Percentiles rank a stretch among this genome's conserved stretches.
These are phyloP conservation scores for Aspergillus cristatus DNA, from an alignment of 495 filamentous ascomycete genomes.

Conservation along the genomic window DNA sequence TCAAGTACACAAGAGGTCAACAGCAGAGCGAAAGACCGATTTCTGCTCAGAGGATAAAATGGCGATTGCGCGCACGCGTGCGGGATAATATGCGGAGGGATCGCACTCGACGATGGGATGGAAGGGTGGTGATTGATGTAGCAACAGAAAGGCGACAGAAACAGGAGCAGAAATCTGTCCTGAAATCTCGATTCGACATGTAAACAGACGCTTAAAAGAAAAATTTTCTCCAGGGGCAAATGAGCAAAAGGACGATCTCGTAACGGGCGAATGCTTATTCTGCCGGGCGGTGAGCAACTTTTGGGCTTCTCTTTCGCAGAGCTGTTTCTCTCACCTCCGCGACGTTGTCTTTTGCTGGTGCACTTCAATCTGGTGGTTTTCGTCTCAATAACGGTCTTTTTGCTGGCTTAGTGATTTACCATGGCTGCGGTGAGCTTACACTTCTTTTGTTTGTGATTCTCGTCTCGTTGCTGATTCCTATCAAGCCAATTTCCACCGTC, in stretches of 20 bases:
- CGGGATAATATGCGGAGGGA: too few relatives aligned
- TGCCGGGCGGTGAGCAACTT: slow-evolving; percentile 21
- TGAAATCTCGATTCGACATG: too few relatives aligned
- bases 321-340: slow-evolving; percentile 5
- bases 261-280: slow-evolving; percentile 5
- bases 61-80: neutral
- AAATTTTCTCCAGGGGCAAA: too few relatives aligned
- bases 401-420: slow-evolving; percentile 3
- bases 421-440: slow-evolving; percentile 37
- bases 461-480: slow-evolving; percentile 5
- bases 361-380: slow-evolving; percentile 2
- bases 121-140: too few relatives aligned
- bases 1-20: too few relatives aligned
- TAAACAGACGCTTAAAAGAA: too few relatives aligned
- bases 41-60: neutral
- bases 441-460: neutral
- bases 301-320: slow-evolving; percentile 2
- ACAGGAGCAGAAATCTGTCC: neutral
- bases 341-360: slow-evolving; percentile 6
- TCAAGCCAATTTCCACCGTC: slow-evolving; percentile 80
- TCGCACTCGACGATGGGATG: too few relatives aligned
- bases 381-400: slow-evolving; percentile 1
- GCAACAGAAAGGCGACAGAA: too few relatives aligned
- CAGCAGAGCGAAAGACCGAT: too few relatives aligned
- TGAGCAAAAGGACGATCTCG: too few relatives aligned